Evolutionary conservation across 2,329 filamentous ascomycete genomes (phyloP).

Genomic region (Pseudogymnoascus sp.): DNA sequence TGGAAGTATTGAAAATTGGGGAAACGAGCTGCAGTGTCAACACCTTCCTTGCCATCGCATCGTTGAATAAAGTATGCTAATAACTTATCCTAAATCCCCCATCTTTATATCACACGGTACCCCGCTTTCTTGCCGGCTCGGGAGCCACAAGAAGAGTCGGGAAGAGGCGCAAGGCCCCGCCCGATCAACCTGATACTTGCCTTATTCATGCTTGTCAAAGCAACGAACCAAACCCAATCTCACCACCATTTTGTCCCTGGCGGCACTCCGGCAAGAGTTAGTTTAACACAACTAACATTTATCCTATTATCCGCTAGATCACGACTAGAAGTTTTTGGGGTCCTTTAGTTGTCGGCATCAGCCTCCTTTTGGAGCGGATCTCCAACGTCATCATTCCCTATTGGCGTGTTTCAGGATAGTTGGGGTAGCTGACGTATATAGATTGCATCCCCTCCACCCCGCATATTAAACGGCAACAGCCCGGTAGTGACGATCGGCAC

Average conservation of each 20-base stretch:
- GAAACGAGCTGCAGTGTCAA: background rate
- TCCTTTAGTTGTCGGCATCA: background rate
- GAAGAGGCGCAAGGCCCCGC: background rate
- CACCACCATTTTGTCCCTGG: background rate
- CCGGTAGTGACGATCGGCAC: slow-evolving; percentile 8
- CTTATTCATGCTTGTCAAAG: background rate
- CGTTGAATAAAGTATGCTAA: background rate
- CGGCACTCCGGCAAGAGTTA: background rate
- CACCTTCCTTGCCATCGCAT: background rate
- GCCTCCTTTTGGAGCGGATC: background rate
- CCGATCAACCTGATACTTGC: background rate
- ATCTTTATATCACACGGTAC: background rate
- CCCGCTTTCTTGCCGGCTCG: background rate
- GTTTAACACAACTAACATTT: background rate
- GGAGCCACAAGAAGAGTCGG: background rate
- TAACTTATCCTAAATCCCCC: slow-evolving; percentile 3
- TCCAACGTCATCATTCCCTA: background rate
- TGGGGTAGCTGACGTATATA: slow-evolving; percentile 6
- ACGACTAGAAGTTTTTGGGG: background rate
- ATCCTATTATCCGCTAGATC: slow-evolving; percentile 6
- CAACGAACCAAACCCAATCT: slow-evolving; percentile 2
- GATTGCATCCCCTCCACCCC: slow-evolving; percentile 2
- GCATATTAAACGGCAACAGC: background rate
- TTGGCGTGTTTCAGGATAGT: slow-evolving; percentile 6
- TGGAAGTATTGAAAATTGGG: background rate